Base-by-base conservation (phyloP, 768 basidiomycete genomes). In the Auriculariales sp. region DNA sequence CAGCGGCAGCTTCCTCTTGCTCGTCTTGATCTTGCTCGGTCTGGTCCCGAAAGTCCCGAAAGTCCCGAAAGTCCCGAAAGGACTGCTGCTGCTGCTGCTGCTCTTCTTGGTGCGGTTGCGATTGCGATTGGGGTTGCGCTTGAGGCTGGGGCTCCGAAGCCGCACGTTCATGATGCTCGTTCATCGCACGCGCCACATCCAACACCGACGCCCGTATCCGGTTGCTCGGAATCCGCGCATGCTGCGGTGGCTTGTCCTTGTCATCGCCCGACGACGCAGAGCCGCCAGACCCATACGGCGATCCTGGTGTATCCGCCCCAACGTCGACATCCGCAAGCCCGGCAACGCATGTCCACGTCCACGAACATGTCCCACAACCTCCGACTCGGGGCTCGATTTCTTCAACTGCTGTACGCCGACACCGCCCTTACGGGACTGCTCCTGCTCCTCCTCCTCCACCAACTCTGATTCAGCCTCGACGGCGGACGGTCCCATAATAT, bases 181-280 rank as follows among this genome's bases (percentile, higher is more conserved):
- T 68, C 49, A 85, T 59, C 7, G 74, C 72, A 59, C 79, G 80
- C 2, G 82, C 83, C 10, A 88, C 75, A 34, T 88, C 83, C 85
- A 88, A 87, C 22, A 78, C 83, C 12, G 78, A 76, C 17, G 81
- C 75, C 52, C 86, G 68, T 48, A 74, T 77, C 14, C 82, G 81
- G 4, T 81, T 74, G 57, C 76, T 83, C 3, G 82, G 76, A 47
- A 80, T 79, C 19, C 82, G 77, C 39, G 64, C 51, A 56, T 73
- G 74, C 19, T 44, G 64, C 58, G 4, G 39, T 5, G 22, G 39
- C 22, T 44, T n/a, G n/a, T n/a, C n/a, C 22, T 12, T 19, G 1
- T 44, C 39, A 12, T 44, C 39, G 2, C 39, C 39, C 5, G 39
- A 44, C 39, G 6, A 19, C 34, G 24, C 6, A 9, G 34, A 19